A percentile compares a stretch with the other conserved stretches of the same genome.
Evolutionary conservation across 176 grass and related monocot genomes (phyloP).

Genomic region (Musa schizocarpa): DNA sequence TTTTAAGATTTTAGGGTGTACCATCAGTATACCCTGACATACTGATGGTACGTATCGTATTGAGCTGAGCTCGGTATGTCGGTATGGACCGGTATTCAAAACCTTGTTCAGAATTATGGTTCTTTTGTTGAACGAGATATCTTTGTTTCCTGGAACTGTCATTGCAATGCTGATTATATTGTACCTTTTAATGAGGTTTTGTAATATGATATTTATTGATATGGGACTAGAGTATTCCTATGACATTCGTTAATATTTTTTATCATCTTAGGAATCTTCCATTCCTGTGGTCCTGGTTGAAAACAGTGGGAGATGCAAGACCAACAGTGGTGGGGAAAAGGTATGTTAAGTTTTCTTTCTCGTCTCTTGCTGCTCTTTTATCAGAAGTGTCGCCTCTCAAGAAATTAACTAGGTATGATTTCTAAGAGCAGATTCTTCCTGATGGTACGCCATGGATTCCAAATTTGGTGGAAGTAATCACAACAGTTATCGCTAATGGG

Average conservation of each 20-base stretch:
- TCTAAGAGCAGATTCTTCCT: slow-evolving; percentile 10
- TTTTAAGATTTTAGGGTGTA: too few species aligned
- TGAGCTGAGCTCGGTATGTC: too few species aligned
- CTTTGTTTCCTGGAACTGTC: not conserved
- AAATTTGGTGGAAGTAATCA: slow-evolving; percentile 15
- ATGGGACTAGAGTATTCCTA: not conserved
- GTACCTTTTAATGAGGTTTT: not conserved
- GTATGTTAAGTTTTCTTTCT: not conserved
- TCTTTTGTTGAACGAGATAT: not conserved
- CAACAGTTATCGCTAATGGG: slow-evolving; percentile 4
- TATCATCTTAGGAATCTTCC: not conserved
- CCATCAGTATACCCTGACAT: too few species aligned
- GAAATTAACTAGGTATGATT: not conserved
- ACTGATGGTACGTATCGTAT: too few species aligned
- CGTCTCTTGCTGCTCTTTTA: not conserved
- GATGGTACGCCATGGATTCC: slow-evolving; percentile 13
- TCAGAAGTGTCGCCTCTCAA: too few species aligned
- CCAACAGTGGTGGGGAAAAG: slow-evolving; percentile 22
- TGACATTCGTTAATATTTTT: not conserved
- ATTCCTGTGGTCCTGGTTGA: slow-evolving; percentile 19
- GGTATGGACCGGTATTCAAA: too few species aligned
- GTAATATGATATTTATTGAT: not conserved
- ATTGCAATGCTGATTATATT: not conserved
- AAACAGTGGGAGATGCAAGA: slow-evolving; percentile 20
- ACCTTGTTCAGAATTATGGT: too few species aligned